Conservation (phyloP, 345 rosid species). For the Moricandia moricandioides region DNA sequence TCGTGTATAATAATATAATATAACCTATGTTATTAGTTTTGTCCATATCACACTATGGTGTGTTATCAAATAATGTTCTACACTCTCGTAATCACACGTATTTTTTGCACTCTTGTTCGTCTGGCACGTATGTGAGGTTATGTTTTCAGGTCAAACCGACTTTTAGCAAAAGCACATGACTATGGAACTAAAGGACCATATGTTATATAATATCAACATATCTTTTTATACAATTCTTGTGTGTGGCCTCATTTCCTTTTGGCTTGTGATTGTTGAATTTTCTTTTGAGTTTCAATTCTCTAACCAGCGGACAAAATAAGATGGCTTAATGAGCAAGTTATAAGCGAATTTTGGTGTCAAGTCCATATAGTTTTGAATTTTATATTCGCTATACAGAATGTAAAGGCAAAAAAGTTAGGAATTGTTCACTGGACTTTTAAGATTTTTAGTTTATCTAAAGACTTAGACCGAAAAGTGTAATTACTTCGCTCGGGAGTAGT, state of each 20-base stretch:
- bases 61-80: constrained; percentile 1
- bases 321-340: constrained; percentile 13
- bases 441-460: background rate
- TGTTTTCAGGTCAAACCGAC: constrained; percentile 13
- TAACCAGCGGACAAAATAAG: background rate
- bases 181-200: constrained; percentile 16
- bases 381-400: background rate
- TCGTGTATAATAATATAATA: background rate
- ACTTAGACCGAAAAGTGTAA: background rate
- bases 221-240: background rate
- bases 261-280: constrained; percentile 2
- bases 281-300: constrained; percentile 1
- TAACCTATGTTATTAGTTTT: background rate
- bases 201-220: background rate
- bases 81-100: background rate
- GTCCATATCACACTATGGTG: background rate
- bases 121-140: constrained; percentile 23
- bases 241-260: constrained; percentile 4
- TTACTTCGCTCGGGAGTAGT: background rate
- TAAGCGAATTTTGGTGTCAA: constrained; percentile 8
- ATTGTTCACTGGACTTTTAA: too few relatives aligned
- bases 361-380: background rate
- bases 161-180: constrained; percentile 12
- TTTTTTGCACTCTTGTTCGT: constrained; percentile 2
- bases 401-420: background rate